Percentiles rank a stretch among this genome's conserved stretches.
Evolutionary conservation across 192 early-diverging fungal genomes (phyloP).

Genomic region (Coemansia sp.): DNA sequence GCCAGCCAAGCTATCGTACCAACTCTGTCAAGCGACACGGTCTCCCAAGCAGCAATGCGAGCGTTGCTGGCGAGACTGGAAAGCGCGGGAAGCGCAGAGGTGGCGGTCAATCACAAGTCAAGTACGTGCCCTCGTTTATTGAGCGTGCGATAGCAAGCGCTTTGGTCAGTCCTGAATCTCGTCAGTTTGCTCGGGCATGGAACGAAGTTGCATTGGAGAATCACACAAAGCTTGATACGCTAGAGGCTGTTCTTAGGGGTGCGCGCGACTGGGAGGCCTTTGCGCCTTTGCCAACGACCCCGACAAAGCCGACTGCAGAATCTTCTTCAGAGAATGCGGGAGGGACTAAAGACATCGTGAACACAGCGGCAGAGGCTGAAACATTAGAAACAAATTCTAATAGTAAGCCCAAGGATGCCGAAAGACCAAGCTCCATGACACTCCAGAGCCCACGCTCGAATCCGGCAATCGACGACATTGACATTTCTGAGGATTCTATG

Average conservation of each 20-base stretch:
- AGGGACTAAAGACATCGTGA: not conserved
- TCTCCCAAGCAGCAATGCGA: conserved; percentile 18
- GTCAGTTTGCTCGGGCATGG: conserved; percentile 67
- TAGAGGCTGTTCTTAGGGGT: conserved; percentile 61
- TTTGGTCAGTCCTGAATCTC: conserved; percentile 69
- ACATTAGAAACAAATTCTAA: not conserved
- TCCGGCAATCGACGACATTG: conserved; percentile 23
- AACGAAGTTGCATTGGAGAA: conserved; percentile 58
- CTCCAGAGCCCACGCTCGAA: conserved; percentile 45
- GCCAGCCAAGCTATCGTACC: conserved; percentile 49
- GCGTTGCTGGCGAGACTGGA: conserved; percentile 27
- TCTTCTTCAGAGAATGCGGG: not conserved
- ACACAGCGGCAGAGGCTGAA: not conserved
- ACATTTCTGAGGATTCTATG: conserved; percentile 40
- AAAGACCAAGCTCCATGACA: conserved; percentile 8
- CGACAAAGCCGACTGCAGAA: not conserved
- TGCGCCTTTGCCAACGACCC: conserved; percentile 28
- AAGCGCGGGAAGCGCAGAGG: conserved; percentile 44
- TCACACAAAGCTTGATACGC: conserved; percentile 48
- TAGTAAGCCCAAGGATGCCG: not conserved
- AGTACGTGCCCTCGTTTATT: conserved; percentile 68
- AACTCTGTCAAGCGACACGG: conserved; percentile 30
- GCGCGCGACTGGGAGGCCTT: conserved; percentile 46
- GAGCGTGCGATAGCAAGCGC: conserved; percentile 69
- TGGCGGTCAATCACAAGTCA: conserved; percentile 30